Percentiles rank a stretch among this genome's conserved stretches.
phyloP scores from a whole-genome alignment of 352 stramenopile species.

The Globisporangium heterothallicum region DNA sequence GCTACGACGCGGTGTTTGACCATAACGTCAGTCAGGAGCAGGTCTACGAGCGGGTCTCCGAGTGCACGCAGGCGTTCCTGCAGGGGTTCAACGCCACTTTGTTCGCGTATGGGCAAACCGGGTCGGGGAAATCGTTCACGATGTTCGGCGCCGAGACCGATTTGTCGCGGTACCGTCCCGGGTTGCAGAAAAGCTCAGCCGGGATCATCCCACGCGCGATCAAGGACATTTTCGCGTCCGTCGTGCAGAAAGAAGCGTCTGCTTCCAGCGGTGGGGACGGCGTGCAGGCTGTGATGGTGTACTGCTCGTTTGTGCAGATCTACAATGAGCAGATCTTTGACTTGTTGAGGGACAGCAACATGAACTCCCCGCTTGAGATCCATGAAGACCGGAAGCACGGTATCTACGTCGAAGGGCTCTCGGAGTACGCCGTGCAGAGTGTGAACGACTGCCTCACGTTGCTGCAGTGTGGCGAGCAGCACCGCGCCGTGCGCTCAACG shows the following conservation, averaged over 20 bases:
- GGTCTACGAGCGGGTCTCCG: conserved; percentile 70
- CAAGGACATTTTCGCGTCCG: conserved; percentile 76
- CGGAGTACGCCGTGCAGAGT: conserved; percentile 83
- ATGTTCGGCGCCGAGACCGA: conserved; percentile 82
- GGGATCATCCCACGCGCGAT: conserved; percentile 89
- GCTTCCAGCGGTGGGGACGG: conserved; percentile 2
- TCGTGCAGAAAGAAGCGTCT: conserved; percentile 48
- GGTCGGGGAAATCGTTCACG: conserved; percentile 83
- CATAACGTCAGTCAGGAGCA: conserved; percentile 66
- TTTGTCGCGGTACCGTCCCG: conserved; percentile 58
- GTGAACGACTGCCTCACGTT: conserved; percentile 85
- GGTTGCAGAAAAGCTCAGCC: conserved; percentile 73
- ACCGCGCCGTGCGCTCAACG: conserved; percentile 87
- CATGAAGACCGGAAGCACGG: conserved; percentile 81
- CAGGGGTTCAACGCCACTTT: conserved; percentile 81
- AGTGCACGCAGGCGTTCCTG: conserved; percentile 78
- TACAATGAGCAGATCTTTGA: conserved; percentile 93
- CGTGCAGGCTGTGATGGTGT: conserved; percentile 40
- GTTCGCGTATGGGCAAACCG: conserved; percentile 83
- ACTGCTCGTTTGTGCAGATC: conserved; percentile 87
- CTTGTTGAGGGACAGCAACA: conserved; percentile 75
- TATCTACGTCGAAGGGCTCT: conserved; percentile 90
- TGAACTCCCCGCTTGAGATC: conserved; percentile 74
- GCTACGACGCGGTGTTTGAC: conserved; percentile 80
- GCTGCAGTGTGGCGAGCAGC: conserved; percentile 77